phyloP scores from a whole-genome alignment of 2,329 filamentous ascomycete genomes.

The Hortaea werneckii region DNA sequence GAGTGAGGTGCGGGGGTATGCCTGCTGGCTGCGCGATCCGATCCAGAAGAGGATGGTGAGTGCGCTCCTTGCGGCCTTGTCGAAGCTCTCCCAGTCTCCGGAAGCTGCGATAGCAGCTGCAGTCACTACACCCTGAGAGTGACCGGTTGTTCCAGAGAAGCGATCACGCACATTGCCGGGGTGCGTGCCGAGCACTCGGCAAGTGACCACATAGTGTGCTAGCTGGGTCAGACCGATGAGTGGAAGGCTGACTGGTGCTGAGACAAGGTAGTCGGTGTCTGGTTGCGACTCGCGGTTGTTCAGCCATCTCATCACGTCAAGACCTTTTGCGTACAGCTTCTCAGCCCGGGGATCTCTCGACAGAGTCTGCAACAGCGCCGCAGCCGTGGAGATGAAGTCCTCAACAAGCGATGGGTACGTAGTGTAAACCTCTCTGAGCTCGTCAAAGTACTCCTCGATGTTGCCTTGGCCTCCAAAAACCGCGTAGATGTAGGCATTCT shows the following conservation, averaged over 20 bases:
- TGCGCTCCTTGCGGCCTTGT: conserved; percentile 66
- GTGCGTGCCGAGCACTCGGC: conserved; percentile 78
- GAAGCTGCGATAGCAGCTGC: conserved; percentile 85
- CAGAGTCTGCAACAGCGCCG: conserved; percentile 77
- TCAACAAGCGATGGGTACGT: conserved; percentile 88
- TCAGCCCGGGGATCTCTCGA: conserved; percentile 75
- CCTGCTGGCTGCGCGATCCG: conserved; percentile 90
- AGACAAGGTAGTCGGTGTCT: conserved; percentile 87
- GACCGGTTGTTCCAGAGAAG: conserved; percentile 81
- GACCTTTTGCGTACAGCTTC: conserved; percentile 94
- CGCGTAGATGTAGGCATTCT: conserved; percentile 75
- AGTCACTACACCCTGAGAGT: conserved; percentile 92
- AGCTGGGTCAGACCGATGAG: conserved; percentile 93
- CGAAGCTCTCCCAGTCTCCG: conserved; percentile 86
- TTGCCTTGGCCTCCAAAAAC: conserved; percentile 97
- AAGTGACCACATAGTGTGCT: conserved; percentile 89
- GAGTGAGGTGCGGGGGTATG: conserved; percentile 88
- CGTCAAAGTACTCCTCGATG: conserved; percentile 99
- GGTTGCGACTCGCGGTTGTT: conserved; percentile 81
- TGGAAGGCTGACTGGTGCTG: conserved; percentile 88
- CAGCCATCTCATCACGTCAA: conserved; percentile 90
- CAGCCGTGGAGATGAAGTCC: conserved; percentile 69
- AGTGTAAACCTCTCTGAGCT: conserved; percentile 80
- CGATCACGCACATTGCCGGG: conserved; percentile 79
- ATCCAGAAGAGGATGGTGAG: conserved; percentile 98